These are phyloP conservation scores for Trichodelitschia bisporula DNA, from an alignment of 495 filamentous ascomycete species.

Conservation along the genomic window DNA sequence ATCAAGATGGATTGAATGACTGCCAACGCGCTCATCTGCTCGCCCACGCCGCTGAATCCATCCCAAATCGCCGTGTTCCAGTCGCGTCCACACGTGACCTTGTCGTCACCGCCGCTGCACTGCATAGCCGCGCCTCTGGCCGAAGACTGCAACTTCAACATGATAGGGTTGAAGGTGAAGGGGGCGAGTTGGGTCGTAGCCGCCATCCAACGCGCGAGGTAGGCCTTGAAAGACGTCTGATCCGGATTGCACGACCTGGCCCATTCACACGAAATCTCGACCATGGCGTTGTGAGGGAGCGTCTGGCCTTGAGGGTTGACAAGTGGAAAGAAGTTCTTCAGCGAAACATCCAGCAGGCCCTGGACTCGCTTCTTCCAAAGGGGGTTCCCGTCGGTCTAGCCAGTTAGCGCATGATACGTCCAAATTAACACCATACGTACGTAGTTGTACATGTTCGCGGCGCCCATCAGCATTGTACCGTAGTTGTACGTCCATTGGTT, in stretches of 20 bases:
- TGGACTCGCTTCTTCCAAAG: slow-evolving; percentile 11
- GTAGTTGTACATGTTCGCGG: slow-evolving; percentile 54
- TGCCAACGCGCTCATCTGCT: slow-evolving; percentile 49
- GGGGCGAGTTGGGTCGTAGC: slow-evolving; percentile 18
- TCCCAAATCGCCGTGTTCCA: slow-evolving; percentile 20
- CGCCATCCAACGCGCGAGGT: slow-evolving; percentile 20
- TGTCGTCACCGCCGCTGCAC: slow-evolving; percentile 14
- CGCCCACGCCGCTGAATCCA: slow-evolving; percentile 23
- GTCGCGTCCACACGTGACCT: slow-evolving; percentile 11
- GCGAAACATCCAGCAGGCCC: slow-evolving; percentile 11
- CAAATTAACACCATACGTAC: too few species aligned
- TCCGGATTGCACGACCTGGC: slow-evolving; percentile 17
- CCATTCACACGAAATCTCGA: slow-evolving; percentile 18
- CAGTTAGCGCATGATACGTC: too few species aligned
- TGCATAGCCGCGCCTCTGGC: slow-evolving; percentile 17
- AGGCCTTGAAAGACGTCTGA: slow-evolving; percentile 21
- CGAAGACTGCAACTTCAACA: slow-evolving; percentile 11
- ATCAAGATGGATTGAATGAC: slow-evolving; percentile 30
- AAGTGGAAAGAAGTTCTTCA: slow-evolving; percentile 16
- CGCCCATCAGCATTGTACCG: slow-evolving; percentile 37
- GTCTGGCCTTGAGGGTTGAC: too few species aligned
- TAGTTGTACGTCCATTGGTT: slow-evolving; percentile 42
- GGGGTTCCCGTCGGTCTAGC: slow-evolving; percentile 8
- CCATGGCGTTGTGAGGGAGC: slow-evolving; percentile 19
- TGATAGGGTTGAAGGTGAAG: slow-evolving; percentile 13